Base-by-base conservation (phyloP, 169 alveolate genomes). In the Plasmodium coatneyi region DNA sequence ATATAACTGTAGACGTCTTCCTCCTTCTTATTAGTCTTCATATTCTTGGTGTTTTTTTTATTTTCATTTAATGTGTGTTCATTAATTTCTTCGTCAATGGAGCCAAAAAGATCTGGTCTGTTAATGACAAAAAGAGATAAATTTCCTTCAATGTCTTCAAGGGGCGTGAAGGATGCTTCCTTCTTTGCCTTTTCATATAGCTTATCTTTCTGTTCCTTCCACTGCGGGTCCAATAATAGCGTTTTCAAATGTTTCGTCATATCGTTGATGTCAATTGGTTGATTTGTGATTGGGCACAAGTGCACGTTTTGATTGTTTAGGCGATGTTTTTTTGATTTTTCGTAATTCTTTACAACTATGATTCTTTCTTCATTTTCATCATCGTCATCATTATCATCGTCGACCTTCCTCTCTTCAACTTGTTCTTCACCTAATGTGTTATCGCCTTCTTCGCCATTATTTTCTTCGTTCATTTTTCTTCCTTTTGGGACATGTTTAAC, bases 261-360 rank as follows among this genome's bases (percentile, higher is more conserved):
- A 91, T 98, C 98, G 83, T 95, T 95, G 43, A 98, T 96, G 25
- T 98, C 99, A 9, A 99, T 96, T 95, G 98, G 95, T 87, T 97
- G 98, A 41, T 99, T 98, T 32, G 99, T 98, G 80, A 98, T 97
- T 19, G 99, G 99, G 80, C 99, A 99, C 95, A 96, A 97, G 89
- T 98, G 98, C 97, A 98, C 96, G 70, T 92, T 95, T 19, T 93
- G 86, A 25, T 96, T 95, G 46, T 80, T 84, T 39, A 83, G 70
- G 70, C 94, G 92, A 80, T 92, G 94, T 93, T 95, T 97, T 86
- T 93, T 94, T 76, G 95, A 84, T 92, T 96, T 95, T 66, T 96
- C 97, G 74, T 96, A 96, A 41, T 96, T 96, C 95, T 96, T 97
- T 56, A 95, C 95, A 76, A 96, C 98, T 49, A 96, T 95, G 84